Base-by-base conservation (phyloP, 352 stramenopile genomes). In the Pythium scleroteichum region DNA sequence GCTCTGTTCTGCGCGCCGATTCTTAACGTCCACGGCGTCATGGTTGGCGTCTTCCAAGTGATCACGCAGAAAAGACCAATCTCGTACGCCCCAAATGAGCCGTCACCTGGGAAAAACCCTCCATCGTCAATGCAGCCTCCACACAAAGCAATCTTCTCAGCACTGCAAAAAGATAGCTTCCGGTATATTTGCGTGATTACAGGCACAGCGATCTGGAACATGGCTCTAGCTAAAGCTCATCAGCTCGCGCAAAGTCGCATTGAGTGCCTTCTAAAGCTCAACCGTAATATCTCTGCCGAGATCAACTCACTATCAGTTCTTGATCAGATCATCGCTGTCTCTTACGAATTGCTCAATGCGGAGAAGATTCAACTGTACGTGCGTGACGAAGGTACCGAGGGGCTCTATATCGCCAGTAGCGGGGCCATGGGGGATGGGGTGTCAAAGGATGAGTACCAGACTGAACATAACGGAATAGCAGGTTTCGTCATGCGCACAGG, bases 41-140 rank as follows among this genome's bases (percentile, higher is more conserved):
- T 87, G 46, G 63, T 89, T 19, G 79, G 79, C 9, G 79, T 85
- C 5, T 83, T 87, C 38, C 79, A 89, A 50, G 73, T 82, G 24
- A 80, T 87, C 35, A 89, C 76, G 59, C 23, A 83, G 78, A 39
- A 60, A 42, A 23, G 47, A 39, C 35, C 40, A 1, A 47, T 58
- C 19, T 45, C 20, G 24, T 35, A 35, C 10, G 5, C 29, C 29
- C 29, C 5, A 35, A 35, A 35, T 10, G 5, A 35, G 29, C 5
- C 29, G 29, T 35, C 29, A 35, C 29, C 29, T 10, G 29, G 5
- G 5, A 35, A 35, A 10, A 35, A 35, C 29, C 29, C 29, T 35
- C 29, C 29, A 10, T 35, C 5, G 5, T 35, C 29, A 10, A 10
- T 35, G 29, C 29, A 35, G 10, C 29, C 5, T 10, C 29, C 13